Base-by-base conservation (phyloP, 352 stramenopile species). In the Phytophthora cajani region DNA sequence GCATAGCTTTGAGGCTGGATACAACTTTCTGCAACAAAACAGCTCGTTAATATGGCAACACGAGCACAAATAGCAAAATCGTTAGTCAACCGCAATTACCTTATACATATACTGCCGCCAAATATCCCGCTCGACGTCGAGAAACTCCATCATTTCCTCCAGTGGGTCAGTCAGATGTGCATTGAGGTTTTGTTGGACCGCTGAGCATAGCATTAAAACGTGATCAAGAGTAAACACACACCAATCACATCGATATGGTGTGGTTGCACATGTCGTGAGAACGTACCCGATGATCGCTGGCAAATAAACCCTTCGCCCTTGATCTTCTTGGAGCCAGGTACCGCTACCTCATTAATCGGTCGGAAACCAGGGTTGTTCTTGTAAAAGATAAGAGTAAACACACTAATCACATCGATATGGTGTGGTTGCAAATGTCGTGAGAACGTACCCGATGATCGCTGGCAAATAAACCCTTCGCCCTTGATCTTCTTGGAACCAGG, bases 91-190 rank as follows among this genome's bases (percentile, higher is more conserved):
- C 16, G 6, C 27, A 40, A 47, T 50, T 58, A 91, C 85, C 72
- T 94, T 95, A 72, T 95, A 93, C 71, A 87, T 91, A 53, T 92
- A 93, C 57, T 90, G 84, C 17, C 88, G 74, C 88, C 88, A 94
- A 27, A 90, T 77, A 55, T 94, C 87, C 16, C 75, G 74, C 57
- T 95, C 88, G 10, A 92, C 84, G 25, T 89, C 75, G 4, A 95
- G 63, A 66, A 88, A 95, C 72, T 91, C 85, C 74, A 95, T 92
- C 33, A 95, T 77, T 54, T 94, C 84, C 64, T 95, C 84, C 5
- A 94, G 60, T 30, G 84, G 86, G 32, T 84, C 83, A 0, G 86
- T 95, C 67, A 95, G 67, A 67, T 94, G 88, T 9, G 83, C 74
- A 49, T 95, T 95, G 47, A 92, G 50, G 53, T 94, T 95, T 47